Percentiles rank a stretch among this genome's conserved stretches.
Conservation (phyloP, 1,139 yeast genomes). For the Zygosaccharomyces pseudobailii region DNA sequence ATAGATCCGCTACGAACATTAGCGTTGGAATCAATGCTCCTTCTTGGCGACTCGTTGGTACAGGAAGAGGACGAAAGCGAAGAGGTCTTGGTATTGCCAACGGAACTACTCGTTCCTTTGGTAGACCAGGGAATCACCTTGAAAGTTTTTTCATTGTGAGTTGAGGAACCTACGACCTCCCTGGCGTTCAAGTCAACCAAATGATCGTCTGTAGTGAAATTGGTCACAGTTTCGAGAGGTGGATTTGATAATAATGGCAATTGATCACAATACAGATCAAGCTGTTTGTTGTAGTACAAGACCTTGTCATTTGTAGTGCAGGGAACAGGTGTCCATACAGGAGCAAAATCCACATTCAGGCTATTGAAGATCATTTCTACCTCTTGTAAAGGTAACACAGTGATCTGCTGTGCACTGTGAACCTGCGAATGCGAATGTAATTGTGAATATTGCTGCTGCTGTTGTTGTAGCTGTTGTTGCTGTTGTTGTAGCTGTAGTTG, state of each 20-base stretch:
- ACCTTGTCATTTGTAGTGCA: conserved; percentile 47
- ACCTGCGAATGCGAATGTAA: conserved; percentile 1
- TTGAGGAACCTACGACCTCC: conserved; percentile 12
- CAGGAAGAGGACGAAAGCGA: conserved; percentile 13
- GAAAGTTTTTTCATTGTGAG: conserved; percentile 11
- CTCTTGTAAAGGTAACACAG: conserved; percentile 34
- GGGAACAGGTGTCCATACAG: conserved; percentile 54
- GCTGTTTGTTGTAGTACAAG: conserved; percentile 53
- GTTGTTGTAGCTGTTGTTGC: neutral
- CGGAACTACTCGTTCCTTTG: conserved; percentile 4
- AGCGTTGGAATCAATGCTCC: neutral
- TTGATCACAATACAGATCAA: conserved; percentile 53
- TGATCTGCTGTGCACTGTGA: conserved; percentile 15
- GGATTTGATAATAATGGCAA: conserved; percentile 46
- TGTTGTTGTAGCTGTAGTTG: neutral
- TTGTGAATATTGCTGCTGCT: neutral
- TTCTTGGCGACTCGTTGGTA: conserved; percentile 6
- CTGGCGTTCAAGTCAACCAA: conserved; percentile 23
- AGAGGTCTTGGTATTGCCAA: conserved; percentile 6
- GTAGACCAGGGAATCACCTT: conserved; percentile 8
- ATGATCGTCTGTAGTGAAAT: conserved; percentile 30
- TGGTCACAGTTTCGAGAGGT: conserved; percentile 33
- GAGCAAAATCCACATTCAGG: conserved; percentile 23
- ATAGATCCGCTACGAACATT: conserved; percentile 7
- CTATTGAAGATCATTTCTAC: conserved; percentile 36